Percentiles rank a stretch among this genome's conserved stretches.
These are phyloP conservation scores for Colletotrichum theobromicola DNA, from an alignment of 2,329 filamentous ascomycete species.

Conservation along the genomic window DNA sequence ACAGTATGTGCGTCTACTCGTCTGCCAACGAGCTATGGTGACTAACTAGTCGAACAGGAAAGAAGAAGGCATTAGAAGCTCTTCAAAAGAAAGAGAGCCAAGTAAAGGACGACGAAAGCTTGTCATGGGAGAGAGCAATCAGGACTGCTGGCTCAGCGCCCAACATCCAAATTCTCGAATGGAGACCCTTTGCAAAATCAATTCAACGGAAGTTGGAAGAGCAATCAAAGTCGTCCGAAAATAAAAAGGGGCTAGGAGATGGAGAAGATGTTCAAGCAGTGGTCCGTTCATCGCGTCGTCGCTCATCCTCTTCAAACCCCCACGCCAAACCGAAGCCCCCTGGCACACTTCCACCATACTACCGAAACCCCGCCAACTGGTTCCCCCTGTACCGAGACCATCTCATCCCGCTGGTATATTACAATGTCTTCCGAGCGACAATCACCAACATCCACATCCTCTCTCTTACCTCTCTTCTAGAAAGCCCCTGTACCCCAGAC, in stretches of 20 bases:
- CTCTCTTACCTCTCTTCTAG: conserved; percentile 25
- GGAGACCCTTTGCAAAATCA: not conserved
- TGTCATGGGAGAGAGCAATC: not conserved
- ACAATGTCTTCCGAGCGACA: conserved; percentile 41
- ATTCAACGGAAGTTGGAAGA: not conserved
- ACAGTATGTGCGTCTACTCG: conserved; percentile 29
- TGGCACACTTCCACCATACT: not conserved
- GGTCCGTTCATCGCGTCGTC: not conserved
- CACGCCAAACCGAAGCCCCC: not conserved
- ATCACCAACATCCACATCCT: conserved; percentile 36
- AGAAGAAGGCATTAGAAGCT: conserved; percentile 5
- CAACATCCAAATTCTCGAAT: not conserved
- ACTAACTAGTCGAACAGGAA: not conserved
- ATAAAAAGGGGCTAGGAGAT: not conserved
- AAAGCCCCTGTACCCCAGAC: conserved; percentile 17
- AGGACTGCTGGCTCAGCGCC: not conserved
- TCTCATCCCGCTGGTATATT: conserved; percentile 39
- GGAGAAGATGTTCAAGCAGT: not conserved
- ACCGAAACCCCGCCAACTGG: not conserved
- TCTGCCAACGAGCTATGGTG: not conserved
- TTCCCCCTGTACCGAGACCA: conserved; percentile 32
- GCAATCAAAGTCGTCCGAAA: not conserved
- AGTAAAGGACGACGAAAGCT: no score
- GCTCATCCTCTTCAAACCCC: not conserved
- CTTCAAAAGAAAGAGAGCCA: not conserved